Evolutionary conservation across 164 flowering plant genomes (phyloP).

Genomic region (Platanus orientalis): DNA sequence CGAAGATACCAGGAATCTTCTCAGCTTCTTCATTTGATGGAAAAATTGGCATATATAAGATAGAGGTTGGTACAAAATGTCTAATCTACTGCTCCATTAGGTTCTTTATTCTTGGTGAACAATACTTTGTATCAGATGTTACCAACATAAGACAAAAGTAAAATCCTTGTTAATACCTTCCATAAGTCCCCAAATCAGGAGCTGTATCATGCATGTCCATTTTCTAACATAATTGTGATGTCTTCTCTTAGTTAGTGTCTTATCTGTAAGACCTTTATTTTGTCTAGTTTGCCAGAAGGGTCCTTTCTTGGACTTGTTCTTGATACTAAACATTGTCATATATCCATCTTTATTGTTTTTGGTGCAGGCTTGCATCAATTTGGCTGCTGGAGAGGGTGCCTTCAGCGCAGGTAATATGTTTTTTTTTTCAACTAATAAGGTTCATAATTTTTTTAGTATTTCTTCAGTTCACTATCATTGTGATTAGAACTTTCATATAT

Average conservation of each 20-base stretch:
- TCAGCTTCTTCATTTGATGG: slow-evolving; percentile 99
- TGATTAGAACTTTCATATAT: no score
- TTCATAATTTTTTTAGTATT: no score
- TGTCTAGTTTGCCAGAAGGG: neutral
- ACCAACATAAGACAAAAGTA: no score
- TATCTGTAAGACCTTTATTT: neutral
- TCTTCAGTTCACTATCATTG: no score
- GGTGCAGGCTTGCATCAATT: slow-evolving; percentile 73
- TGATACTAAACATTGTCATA: neutral
- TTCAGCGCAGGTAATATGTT: slow-evolving; percentile 61
- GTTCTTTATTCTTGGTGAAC: no score
- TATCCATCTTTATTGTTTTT: neutral
- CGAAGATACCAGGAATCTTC: slow-evolving; percentile 90
- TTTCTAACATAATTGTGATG: neutral
- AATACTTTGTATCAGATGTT: no score
- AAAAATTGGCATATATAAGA: slow-evolving; percentile 87
- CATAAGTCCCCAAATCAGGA: neutral
- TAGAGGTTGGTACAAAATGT: slow-evolving; percentile 53
- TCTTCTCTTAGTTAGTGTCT: neutral
- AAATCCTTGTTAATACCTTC: neutral
- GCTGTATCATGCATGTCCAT: no score
- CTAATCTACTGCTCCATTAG: neutral
- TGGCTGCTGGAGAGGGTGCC: slow-evolving; percentile 50
- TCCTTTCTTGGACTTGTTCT: neutral
- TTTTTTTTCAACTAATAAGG: neutral